A percentile compares a stretch with the other conserved stretches of the same genome.
Evolutionary conservation across 2,329 filamentous ascomycete genomes (phyloP).

Genomic region (Furcasterigmium furcatum): DNA sequence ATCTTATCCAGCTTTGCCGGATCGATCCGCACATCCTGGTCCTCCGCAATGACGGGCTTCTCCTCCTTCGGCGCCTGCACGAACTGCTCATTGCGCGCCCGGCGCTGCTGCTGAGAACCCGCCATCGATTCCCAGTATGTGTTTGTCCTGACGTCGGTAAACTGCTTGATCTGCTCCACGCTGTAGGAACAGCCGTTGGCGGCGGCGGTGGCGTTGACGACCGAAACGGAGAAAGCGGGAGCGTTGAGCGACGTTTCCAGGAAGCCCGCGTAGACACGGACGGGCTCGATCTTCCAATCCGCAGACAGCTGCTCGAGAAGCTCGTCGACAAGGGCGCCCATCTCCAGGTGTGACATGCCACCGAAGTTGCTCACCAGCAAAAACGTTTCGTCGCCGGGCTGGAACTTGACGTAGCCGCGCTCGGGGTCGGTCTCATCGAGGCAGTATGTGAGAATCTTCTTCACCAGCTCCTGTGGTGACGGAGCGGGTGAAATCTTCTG

Average conservation of each 20-base stretch:
- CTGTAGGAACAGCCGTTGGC: conserved; percentile 42
- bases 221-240: conserved; percentile 65
- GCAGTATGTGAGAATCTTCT: conserved; percentile 56
- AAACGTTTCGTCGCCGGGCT: conserved; percentile 42
- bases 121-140: conserved; percentile 51
- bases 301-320: conserved; percentile 44
- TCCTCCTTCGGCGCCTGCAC: conserved; percentile 30
- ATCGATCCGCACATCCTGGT: conserved; percentile 47
- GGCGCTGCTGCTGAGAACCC: conserved; percentile 35
- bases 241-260: conserved; percentile 72
- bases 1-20: conserved; percentile 48
- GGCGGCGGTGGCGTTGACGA: conserved; percentile 55
- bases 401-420: conserved; percentile 46
- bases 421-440: conserved; percentile 53
- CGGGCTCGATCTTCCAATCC: conserved; percentile 45
- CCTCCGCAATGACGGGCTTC: conserved; percentile 29
- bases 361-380: conserved; percentile 59
- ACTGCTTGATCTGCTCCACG: conserved; percentile 51
- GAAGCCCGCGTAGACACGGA: conserved; percentile 57
- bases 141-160: conserved; percentile 63
- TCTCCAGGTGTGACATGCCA: conserved; percentile 54
- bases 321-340: conserved; percentile 52
- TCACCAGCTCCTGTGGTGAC: conserved; percentile 44
- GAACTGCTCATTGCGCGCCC: conserved; percentile 38
- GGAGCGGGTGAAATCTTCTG: conserved; percentile 51